A percentile compares a stretch with the other conserved stretches of the same genome.
These are phyloP conservation scores for Ogataea populi-albae DNA, from an alignment of 805 yeast species.

Conservation along the genomic window DNA sequence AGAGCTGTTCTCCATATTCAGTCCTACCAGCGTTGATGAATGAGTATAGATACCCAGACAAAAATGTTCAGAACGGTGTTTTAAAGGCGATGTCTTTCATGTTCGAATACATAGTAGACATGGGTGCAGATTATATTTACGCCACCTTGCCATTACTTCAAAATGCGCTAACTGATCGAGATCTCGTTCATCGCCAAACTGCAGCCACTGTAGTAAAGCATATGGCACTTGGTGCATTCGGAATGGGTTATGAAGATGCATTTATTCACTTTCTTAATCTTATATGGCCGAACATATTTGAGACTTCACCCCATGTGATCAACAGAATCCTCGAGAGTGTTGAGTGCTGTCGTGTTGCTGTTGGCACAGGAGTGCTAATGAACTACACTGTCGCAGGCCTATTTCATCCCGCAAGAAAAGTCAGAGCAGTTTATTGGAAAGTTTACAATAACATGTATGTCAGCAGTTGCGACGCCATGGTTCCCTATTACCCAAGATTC, in stretches of 20 bases:
- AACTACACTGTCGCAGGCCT: slow-evolving; percentile 84
- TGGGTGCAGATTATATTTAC: slow-evolving; percentile 77
- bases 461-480: slow-evolving; percentile 68
- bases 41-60: slow-evolving; percentile 89
- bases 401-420: slow-evolving; percentile 90
- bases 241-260: slow-evolving; percentile 74
- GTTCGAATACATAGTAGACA: slow-evolving; percentile 86
- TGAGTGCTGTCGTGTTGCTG: slow-evolving; percentile 62
- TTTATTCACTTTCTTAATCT: slow-evolving; percentile 81
- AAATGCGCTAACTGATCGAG: slow-evolving; percentile 88
- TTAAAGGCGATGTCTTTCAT: slow-evolving; percentile 85
- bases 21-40: slow-evolving; percentile 94
- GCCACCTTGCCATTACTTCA: slow-evolving; percentile 76
- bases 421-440: slow-evolving; percentile 82
- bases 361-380: slow-evolving; percentile 74
- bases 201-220: slow-evolving; percentile 86
- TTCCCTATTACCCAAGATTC: slow-evolving; percentile 77
- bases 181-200: slow-evolving; percentile 91
- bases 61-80: slow-evolving; percentile 93
- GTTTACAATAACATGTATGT: slow-evolving; percentile 74
- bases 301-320: slow-evolving; percentile 94
- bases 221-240: slow-evolving; percentile 74
- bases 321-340: slow-evolving; percentile 76
- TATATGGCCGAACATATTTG: slow-evolving; percentile 84
- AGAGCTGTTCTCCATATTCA: slow-evolving; percentile 87